A percentile compares a stretch with the other conserved stretches of the same genome.
Conservation (phyloP, 169 alveolate species). For the Plasmodium cynomolgi region DNA sequence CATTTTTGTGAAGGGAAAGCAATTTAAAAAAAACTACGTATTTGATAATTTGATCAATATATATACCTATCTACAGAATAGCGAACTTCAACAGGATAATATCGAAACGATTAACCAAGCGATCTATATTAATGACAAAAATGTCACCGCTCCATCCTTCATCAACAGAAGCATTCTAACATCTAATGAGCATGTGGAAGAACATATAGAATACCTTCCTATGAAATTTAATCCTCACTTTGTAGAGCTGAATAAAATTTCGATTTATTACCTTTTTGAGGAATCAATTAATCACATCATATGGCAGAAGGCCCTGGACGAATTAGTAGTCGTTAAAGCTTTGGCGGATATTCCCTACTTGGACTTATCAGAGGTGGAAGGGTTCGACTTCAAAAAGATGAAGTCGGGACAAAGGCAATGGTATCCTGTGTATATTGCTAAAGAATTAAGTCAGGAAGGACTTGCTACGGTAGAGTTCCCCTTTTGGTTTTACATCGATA, state of each 20-base stretch:
- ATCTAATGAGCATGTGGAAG: conserved; percentile 35
- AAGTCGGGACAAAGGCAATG: conserved; percentile 86
- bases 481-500: conserved; percentile 76
- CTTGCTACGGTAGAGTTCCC: conserved; percentile 83
- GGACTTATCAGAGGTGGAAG: conserved; percentile 79
- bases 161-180: conserved; percentile 20
- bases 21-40: conserved; percentile 68
- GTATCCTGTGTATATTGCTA: conserved; percentile 84
- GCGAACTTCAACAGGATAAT: conserved; percentile 69
- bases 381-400: conserved; percentile 78
- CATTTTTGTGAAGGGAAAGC: conserved; percentile 38
- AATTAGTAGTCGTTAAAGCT: conserved; percentile 82
- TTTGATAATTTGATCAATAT: conserved; percentile 65
- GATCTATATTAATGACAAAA: conserved; percentile 31
- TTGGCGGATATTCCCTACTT: conserved; percentile 82
- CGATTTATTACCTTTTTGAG: conserved; percentile 58
- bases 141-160: conserved; percentile 30
- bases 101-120: conserved; percentile 48
- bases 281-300: conserved; percentile 70
- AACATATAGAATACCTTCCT: conserved; percentile 44
- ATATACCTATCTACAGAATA: conserved; percentile 57
- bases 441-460: conserved; percentile 82
- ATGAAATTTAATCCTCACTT: conserved; percentile 70
- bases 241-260: conserved; percentile 46
- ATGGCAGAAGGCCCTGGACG: conserved; percentile 80